phyloP scores from a whole-genome alignment of 2,329 filamentous ascomycete genomes.

The Beauveria scarabaeidicola region DNA sequence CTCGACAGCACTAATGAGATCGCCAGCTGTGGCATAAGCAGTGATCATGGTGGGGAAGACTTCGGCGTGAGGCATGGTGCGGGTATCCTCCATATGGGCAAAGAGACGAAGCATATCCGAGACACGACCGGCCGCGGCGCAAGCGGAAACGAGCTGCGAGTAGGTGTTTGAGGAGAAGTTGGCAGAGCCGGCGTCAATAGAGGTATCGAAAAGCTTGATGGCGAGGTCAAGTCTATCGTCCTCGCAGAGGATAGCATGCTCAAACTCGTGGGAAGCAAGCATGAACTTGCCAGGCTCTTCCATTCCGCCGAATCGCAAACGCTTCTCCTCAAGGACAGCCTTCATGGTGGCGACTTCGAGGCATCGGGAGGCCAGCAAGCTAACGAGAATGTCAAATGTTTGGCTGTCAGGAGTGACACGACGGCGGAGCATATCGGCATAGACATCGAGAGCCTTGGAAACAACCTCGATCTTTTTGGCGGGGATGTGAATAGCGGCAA shows the following conservation, averaged over 20 bases:
- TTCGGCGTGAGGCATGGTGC: conserved; percentile 64
- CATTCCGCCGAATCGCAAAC: conserved; percentile 76
- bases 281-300: conserved; percentile 79
- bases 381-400: conserved; percentile 83
- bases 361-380: conserved; percentile 70
- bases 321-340: conserved; percentile 68
- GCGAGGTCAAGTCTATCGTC: conserved; percentile 83
- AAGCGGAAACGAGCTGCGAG: conserved; percentile 75
- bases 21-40: conserved; percentile 75
- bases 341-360: conserved; percentile 69
- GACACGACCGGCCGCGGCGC: conserved; percentile 70
- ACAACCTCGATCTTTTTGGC: conserved; percentile 73
- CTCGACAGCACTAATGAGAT: conserved; percentile 81
- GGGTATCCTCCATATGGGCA: conserved; percentile 78
- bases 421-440: conserved; percentile 89
- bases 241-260: conserved; percentile 76
- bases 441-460: conserved; percentile 87
- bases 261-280: conserved; percentile 78
- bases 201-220: conserved; percentile 75
- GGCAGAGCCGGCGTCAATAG: conserved; percentile 52
- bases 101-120: conserved; percentile 87
- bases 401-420: conserved; percentile 72
- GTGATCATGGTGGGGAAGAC: conserved; percentile 92
- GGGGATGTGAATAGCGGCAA: conserved; percentile 76
- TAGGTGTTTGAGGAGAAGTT: conserved; percentile 78